Evolutionary conservation across 176 grass and related monocot species (phyloP).

Genomic region (Carex parvula): DNA sequence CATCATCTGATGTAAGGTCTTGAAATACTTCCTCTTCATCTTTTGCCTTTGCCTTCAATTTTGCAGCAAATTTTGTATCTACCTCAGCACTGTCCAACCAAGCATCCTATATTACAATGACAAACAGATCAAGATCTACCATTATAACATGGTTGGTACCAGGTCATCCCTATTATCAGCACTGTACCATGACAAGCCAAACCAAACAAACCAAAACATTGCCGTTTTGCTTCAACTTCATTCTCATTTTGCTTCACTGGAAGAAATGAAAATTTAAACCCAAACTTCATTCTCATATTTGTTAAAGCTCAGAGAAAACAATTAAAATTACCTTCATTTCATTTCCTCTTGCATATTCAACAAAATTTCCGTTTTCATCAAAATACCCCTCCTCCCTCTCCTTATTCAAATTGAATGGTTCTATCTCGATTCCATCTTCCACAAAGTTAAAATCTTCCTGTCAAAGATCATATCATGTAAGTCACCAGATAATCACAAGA

Average conservation of each 20-base stretch:
- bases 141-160: not conserved
- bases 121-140: conserved; percentile 3
- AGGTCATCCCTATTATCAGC: not conserved
- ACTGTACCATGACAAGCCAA: not conserved
- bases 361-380: conserved; percentile 84
- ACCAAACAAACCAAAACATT: not conserved
- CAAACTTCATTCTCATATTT: not conserved
- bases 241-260: not conserved
- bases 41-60: conserved; percentile 35
- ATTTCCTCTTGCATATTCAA: conserved; percentile 68
- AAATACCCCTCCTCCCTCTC: conserved; percentile 98
- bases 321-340: conserved; percentile 58
- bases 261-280: not conserved
- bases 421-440: conserved; percentile 79
- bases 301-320: conserved; percentile 20
- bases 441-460: conserved; percentile 71
- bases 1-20: conserved; percentile 79
- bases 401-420: conserved; percentile 95
- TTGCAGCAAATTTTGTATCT: conserved; percentile 44
- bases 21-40: conserved; percentile 60
- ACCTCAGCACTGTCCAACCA: conserved; percentile 83
- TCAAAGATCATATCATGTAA: conserved; percentile 32
- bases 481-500: not conserved
- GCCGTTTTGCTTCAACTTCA: not conserved
- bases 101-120: conserved; percentile 59